Percentiles rank a stretch among this genome's conserved stretches.
Conservation (phyloP, 2,329 filamentous ascomycete species). For the Trichoderma breve region DNA sequence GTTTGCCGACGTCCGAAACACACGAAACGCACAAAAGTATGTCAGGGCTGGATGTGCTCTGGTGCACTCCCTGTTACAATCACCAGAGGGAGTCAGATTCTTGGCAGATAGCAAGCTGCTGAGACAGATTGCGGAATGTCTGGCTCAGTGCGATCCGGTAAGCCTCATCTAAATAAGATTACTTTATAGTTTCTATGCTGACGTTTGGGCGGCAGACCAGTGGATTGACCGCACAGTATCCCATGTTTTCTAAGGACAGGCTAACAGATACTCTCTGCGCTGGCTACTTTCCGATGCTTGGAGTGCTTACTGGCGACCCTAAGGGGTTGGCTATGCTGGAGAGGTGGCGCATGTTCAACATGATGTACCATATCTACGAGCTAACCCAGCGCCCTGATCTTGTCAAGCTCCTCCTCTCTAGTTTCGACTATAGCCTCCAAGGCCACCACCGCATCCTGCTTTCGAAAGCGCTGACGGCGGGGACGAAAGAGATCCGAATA, state of each 20-base stretch:
- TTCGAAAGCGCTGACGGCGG: slow-evolving; percentile 88
- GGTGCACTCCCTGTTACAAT: slow-evolving; percentile 82
- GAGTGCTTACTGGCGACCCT: slow-evolving; percentile 76
- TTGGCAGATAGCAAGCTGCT: slow-evolving; percentile 89
- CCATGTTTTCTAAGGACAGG: slow-evolving; percentile 83
- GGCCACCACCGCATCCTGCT: slow-evolving; percentile 90
- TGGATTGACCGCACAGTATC: slow-evolving; percentile 74
- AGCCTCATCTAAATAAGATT: slow-evolving; percentile 26
- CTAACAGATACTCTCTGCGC: slow-evolving; percentile 84
- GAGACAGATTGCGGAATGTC: slow-evolving; percentile 89
- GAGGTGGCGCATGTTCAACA: slow-evolving; percentile 97
- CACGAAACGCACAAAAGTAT: slow-evolving; percentile 90
- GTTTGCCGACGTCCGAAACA: slow-evolving; percentile 87
- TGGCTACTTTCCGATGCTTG: slow-evolving; percentile 92
- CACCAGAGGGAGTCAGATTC: slow-evolving; percentile 78
- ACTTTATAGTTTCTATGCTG: neutral
- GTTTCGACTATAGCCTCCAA: slow-evolving; percentile 86
- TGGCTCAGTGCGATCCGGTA: slow-evolving; percentile 91
- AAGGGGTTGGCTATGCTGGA: slow-evolving; percentile 88
- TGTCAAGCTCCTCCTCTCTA: slow-evolving; percentile 81
- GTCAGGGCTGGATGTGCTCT: slow-evolving; percentile 85
- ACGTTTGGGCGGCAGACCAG: slow-evolving; percentile 49
- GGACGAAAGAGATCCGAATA: slow-evolving; percentile 87
- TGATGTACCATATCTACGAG: slow-evolving; percentile 98
- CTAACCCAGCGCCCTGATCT: slow-evolving; percentile 87